Base-by-base conservation (phyloP, 768 basidiomycete species). In the Rhodosporidiobolus odoratus region DNA sequence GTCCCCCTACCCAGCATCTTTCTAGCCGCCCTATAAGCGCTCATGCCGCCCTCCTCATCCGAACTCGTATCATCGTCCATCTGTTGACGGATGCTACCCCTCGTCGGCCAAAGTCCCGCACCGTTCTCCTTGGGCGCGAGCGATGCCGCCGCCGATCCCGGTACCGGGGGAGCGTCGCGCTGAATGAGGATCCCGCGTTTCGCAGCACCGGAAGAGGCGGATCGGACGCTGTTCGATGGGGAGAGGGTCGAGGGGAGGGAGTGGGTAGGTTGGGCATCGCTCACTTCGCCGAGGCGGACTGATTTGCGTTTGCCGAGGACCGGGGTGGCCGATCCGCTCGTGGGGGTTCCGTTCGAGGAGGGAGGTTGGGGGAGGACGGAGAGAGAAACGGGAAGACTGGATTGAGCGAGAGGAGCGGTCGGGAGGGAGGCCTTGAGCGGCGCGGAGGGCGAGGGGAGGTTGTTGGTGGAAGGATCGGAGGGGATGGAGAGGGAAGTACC, bases 261-360 rank as follows among this genome's bases (percentile, higher is more conserved):
- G 37, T 10, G 41, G 59, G 40, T 41, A 25, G 4, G 47, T 13
- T 13, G n/a, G 62, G n/a, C n/a, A n/a, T 62, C 65, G 15, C 41
- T 35, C 15, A 32, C 21, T 4, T 66, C 68, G 62, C 58, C 73
- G 34, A 74, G 65, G 17, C 73, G 62, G 27, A 74, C 73, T n/a
- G 62, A 65, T 57, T 74, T 74, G 45, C 73, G 73, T 53, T 70
- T 68, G 50, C 35, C 7, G 19, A 72, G 50, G 12, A 38, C 16
- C 45, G 45, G 37, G 19, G 47, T 15, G 34, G 61, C 21, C 23
- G 48, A 23, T 45, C n/a, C 48, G 48, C 48, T n/a, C 21, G 9
- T 37, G 61, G 27, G 12, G 62, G 25, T 40, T 30, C 47, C 38
- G 60, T 38, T 27, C 61, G n/a, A 35, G 15, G 40, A 16, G 34